Evolutionary conservation across 148 eudicot genomes (phyloP).

Genomic region (Tetragonia tetragonoides): DNA sequence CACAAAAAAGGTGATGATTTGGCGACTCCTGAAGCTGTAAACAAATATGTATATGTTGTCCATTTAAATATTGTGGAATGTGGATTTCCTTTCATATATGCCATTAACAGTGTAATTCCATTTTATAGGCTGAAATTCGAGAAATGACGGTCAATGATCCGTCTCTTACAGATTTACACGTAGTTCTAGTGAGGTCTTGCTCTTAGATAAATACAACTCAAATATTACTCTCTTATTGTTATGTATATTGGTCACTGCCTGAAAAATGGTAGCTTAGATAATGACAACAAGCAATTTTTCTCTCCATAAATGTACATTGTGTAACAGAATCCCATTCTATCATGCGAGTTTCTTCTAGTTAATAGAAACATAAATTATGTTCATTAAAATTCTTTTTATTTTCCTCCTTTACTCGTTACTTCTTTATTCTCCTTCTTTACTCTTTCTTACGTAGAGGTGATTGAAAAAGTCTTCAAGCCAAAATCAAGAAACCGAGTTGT

Average conservation of each 20-base stretch:
- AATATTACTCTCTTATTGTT: too few species aligned
- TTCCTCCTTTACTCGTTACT: too few species aligned
- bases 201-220: too few species aligned
- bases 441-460: background rate
- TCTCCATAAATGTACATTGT: too few species aligned
- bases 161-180: background rate
- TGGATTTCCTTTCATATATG: background rate
- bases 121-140: slow-evolving; percentile 1
- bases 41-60: background rate
- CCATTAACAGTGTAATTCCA: background rate
- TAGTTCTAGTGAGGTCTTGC: background rate
- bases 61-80: background rate
- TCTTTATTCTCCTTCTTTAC: too few species aligned
- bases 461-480: slow-evolving; percentile 1
- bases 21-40: background rate
- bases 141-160: background rate
- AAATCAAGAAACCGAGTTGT: slow-evolving; percentile 2
- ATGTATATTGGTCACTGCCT: too few species aligned
- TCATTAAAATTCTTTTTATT: too few species aligned
- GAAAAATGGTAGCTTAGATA: too few species aligned
- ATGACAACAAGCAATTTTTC: too few species aligned
- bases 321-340: too few species aligned
- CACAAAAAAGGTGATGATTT: background rate
- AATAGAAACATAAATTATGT: too few species aligned
- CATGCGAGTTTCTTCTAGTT: too few species aligned